Percentiles rank a stretch among this genome's conserved stretches.
Conservation (phyloP, 208 protist species). For the Leishmania turanica region DNA sequence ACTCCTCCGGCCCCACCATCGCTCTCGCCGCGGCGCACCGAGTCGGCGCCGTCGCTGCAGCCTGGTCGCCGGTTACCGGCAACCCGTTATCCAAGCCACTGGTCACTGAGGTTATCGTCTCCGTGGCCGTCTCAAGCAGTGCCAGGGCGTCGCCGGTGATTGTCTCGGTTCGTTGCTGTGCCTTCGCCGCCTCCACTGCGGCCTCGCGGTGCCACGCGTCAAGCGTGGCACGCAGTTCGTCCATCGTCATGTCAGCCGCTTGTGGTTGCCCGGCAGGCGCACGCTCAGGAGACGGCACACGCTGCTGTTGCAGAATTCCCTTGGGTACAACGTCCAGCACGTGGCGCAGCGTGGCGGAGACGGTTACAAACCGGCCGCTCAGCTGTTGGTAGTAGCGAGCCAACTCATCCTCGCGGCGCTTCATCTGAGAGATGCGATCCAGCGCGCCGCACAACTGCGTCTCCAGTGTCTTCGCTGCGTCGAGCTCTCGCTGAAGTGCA, state of each 20-base stretch:
- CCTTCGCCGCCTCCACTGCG: background rate
- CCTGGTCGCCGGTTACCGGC: background rate
- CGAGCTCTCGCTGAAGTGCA: slow-evolving; percentile 37
- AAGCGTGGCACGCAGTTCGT: slow-evolving; percentile 22
- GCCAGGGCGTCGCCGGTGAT: background rate
- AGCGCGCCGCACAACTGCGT: slow-evolving; percentile 38
- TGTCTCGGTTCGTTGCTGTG: background rate
- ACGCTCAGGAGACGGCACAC: slow-evolving; percentile 15
- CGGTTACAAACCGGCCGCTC: slow-evolving; percentile 37
- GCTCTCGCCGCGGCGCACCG: background rate
- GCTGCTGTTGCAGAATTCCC: slow-evolving; percentile 8
- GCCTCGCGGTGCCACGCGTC: slow-evolving; percentile 17
- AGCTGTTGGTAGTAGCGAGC: slow-evolving; percentile 46
- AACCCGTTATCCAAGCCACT: background rate
- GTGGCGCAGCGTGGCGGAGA: slow-evolving; percentile 49
- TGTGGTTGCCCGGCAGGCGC: background rate
- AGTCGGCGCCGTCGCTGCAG: background rate
- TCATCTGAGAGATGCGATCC: slow-evolving; percentile 38
- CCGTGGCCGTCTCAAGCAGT: background rate
- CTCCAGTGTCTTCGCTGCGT: slow-evolving; percentile 27
- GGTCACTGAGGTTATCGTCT: background rate
- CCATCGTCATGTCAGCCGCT: slow-evolving; percentile 4
- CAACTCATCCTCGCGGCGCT: slow-evolving; percentile 22
- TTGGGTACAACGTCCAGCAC: slow-evolving; percentile 35
- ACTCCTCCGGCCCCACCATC: background rate